phyloP scores from a whole-genome alignment of 139 green algal genomes.

The Pseudopediastrum boryanum region DNA sequence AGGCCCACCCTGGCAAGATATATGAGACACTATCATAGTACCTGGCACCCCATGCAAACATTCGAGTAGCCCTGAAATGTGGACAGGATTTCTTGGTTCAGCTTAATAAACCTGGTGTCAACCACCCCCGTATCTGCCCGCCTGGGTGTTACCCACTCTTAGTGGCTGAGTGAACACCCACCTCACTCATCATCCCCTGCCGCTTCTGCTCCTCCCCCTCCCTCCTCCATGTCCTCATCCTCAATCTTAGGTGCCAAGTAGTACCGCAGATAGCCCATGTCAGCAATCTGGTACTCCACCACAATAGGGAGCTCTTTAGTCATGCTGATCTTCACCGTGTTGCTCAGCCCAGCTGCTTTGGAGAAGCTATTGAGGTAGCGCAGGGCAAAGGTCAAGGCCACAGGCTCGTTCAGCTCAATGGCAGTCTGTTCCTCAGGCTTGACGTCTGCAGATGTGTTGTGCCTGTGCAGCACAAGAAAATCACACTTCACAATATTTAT shows the following conservation, averaged over 20 bases:
- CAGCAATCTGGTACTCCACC: slow-evolving; percentile 89
- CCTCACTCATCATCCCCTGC: background rate
- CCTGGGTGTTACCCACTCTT: too few species aligned
- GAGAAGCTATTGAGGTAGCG: slow-evolving; percentile 97
- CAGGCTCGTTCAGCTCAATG: slow-evolving; percentile 94
- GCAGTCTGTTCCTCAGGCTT: slow-evolving; percentile 83
- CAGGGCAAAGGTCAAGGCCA: slow-evolving; percentile 93
- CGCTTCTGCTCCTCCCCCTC: slow-evolving; percentile 24
- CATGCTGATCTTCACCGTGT: slow-evolving; percentile 77
- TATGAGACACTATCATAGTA: too few species aligned
- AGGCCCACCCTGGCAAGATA: too few species aligned
- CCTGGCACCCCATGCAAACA: too few species aligned
- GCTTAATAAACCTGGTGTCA: too few species aligned
- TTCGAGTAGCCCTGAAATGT: too few species aligned
- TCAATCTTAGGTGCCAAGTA: slow-evolving; percentile 93
- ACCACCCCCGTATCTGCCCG: too few species aligned
- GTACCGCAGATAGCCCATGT: slow-evolving; percentile 63
- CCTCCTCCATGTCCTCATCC: slow-evolving; percentile 65
- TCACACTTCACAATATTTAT: too few species aligned
- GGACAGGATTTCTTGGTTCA: too few species aligned
- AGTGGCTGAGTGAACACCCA: too few species aligned
- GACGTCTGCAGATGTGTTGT: slow-evolving; percentile 19
- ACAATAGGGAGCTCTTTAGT: slow-evolving; percentile 92
- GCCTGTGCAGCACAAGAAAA: too few species aligned
- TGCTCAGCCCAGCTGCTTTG: slow-evolving; percentile 71